These are phyloP conservation scores for Streptanthus diversifolius DNA, from an alignment of 345 rosid genomes.

Conservation along the genomic window DNA sequence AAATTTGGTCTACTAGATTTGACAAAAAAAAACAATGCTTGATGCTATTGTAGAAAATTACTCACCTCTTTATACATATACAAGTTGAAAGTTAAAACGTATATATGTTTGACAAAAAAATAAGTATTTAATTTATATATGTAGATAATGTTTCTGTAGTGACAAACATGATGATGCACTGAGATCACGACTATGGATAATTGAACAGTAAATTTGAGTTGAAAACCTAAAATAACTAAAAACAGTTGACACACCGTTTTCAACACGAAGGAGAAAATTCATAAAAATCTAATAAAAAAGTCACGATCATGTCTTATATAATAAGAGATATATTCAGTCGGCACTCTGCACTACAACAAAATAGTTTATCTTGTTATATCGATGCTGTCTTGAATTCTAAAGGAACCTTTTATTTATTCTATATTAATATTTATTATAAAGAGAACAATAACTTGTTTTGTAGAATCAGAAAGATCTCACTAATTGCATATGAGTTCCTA, in stretches of 20 bases:
- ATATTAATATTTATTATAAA: neutral
- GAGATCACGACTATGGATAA: slow-evolving; percentile 20
- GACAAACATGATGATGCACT: slow-evolving; percentile 34
- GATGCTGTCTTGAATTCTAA: slow-evolving; percentile 4
- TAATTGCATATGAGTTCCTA: neutral
- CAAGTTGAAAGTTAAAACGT: no score
- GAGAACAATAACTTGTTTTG: neutral
- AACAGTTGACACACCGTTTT: slow-evolving; percentile 32
- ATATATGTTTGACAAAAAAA: neutral
- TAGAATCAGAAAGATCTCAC: neutral
- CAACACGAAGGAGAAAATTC: slow-evolving; percentile 12
- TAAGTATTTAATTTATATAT: neutral
- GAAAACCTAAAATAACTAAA: slow-evolving; percentile 19
- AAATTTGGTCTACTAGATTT: no score
- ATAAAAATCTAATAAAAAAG: slow-evolving; percentile 6
- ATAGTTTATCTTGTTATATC: slow-evolving; percentile 15
- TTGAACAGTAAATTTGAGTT: slow-evolving; percentile 24
- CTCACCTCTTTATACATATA: no score
- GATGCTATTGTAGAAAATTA: no score
- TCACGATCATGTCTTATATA: slow-evolving; percentile 11
- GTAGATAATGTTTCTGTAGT: slow-evolving; percentile 25
- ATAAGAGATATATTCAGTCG: slow-evolving; percentile 20
- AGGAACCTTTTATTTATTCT: neutral
- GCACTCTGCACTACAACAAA: slow-evolving; percentile 15
- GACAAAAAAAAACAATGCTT: no score